A percentile compares a stretch with the other conserved stretches of the same genome.
Conservation (phyloP, 768 basidiomycete species). For the Chalciporus sphaerocephalus region DNA sequence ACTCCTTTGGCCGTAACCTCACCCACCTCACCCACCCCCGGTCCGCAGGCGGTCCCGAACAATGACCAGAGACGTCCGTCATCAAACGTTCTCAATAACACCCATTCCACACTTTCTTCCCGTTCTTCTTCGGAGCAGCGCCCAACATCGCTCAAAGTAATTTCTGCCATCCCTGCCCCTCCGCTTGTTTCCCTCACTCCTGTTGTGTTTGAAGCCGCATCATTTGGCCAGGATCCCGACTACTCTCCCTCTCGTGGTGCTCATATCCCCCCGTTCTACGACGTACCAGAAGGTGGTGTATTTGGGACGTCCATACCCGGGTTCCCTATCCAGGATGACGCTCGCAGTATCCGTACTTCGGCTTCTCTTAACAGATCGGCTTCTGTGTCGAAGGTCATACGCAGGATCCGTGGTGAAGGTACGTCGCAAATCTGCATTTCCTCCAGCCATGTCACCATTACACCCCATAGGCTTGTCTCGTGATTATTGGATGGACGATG, state of each 20-base stretch:
- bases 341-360: conserved; percentile 77
- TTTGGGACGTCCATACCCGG: conserved; percentile 84
- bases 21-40: conserved; percentile 34
- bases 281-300: conserved; percentile 49
- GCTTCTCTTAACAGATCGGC: conserved; percentile 67
- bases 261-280: conserved; percentile 48
- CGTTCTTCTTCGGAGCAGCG: conserved; percentile 50
- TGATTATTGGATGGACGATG: conserved; percentile 99
- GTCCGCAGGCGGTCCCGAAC: conserved; percentile 28
- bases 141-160: conserved; percentile 51
- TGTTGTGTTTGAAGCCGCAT: conserved; percentile 73
- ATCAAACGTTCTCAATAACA: conserved; percentile 38
- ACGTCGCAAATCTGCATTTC: conserved; percentile 13
- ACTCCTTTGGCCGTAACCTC: conserved; percentile 55
- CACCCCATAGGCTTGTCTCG: conserved; percentile 64
- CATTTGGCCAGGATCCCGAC: conserved; percentile 64
- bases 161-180: conserved; percentile 59
- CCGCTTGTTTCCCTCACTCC: conserved; percentile 84
- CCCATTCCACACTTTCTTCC: conserved; percentile 45
- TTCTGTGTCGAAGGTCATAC: conserved; percentile 88
- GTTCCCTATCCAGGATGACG: conserved; percentile 88
- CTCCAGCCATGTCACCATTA: conserved; percentile 4
- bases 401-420: conserved; percentile 89
- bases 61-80: conserved; percentile 62
- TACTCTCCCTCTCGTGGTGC: conserved; percentile 51